Evolutionary conservation across 1,284 basidiomycete genomes (phyloP), one percentile per base, ranked within the genome.

Genomic region (Pascua guehoae): DNA sequence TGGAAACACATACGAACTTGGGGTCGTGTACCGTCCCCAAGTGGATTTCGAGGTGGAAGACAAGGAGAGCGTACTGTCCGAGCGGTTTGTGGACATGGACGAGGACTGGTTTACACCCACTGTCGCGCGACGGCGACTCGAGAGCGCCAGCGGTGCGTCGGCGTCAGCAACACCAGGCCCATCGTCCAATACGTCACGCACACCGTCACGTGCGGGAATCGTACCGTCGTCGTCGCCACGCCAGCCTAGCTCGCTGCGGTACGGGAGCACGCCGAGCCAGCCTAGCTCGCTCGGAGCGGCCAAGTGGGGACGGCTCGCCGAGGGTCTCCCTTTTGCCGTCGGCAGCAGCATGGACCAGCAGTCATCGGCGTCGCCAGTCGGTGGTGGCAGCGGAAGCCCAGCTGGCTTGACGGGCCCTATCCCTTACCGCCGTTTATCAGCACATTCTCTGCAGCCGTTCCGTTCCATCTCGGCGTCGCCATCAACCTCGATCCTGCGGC

Each of bases 21-120:
- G 54, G 16, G 68, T 69, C 0, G 62, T 68, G 36, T 74, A 72
- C 53, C 60, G 75, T 10, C 63, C 68, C 5, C 70, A 72, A 45
- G 65, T 70, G 12, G 73, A 76, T 50, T 74, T 76, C 47, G 64
- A 66, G 32, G 67, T 73, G 15, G 73, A 75, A 51, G 70, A 76
- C 59, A 64, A 72, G 61, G 74, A 77, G 60, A 67, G 72, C 41
- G 66, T 75, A 4, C 52, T 77, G 44, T 72, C 69, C 32, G 71
- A 74, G 53, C 70, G 69, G 41, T 72, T 76, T 56, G 62, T 60
- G 5, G 73, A 75, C 56, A 71, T 77, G 72, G 73, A 76, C 50
- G 74, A 77, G 53, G 74, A 75, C 43, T 77, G 72, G 69, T 77
- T 77, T 53, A 75, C 69, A n/a, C 74, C 75, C 2, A 76, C 75